These are phyloP conservation scores for Chaetomiaceae sp. DNA, from an alignment of 2,329 filamentous ascomycete species.

Conservation along the genomic window DNA sequence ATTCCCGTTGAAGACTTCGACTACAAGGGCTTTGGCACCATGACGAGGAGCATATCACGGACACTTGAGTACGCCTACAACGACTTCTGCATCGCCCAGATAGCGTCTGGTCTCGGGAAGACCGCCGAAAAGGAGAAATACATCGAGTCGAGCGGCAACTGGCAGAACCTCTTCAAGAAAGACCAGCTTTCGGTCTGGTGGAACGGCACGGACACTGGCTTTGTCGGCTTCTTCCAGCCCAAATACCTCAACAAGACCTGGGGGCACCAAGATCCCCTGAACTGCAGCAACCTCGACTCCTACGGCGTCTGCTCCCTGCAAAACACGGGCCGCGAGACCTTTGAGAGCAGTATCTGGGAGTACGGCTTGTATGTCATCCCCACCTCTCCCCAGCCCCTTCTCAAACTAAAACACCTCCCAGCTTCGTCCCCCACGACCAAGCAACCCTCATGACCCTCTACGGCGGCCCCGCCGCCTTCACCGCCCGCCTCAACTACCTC, in stretches of 20 bases:
- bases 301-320: slow-evolving; percentile 57
- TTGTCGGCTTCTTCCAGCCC: slow-evolving; percentile 67
- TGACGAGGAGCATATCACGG: slow-evolving; percentile 66
- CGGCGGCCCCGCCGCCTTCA: slow-evolving; percentile 55
- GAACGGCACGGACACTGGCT: slow-evolving; percentile 58
- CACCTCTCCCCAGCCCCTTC: slow-evolving; percentile 7
- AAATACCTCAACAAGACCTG: slow-evolving; percentile 64
- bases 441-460: slow-evolving; percentile 52
- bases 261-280: slow-evolving; percentile 64
- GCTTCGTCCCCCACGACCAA: slow-evolving; percentile 52
- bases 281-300: slow-evolving; percentile 53
- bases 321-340: slow-evolving; percentile 61
- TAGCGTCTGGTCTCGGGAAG: slow-evolving; percentile 55
- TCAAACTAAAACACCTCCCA: slow-evolving; percentile 16
- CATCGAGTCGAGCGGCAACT: slow-evolving; percentile 55
- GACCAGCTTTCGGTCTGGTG: slow-evolving; percentile 52
- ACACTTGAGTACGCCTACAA: slow-evolving; percentile 77
- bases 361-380: slow-evolving; percentile 59
- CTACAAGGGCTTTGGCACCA: slow-evolving; percentile 59
- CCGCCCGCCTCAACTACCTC: slow-evolving; percentile 57
- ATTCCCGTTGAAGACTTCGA: slow-evolving; percentile 69
- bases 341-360: slow-evolving; percentile 68
- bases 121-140: slow-evolving; percentile 57
- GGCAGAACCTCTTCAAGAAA: slow-evolving; percentile 61
- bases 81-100: slow-evolving; percentile 64